A percentile compares a stretch with the other conserved stretches of the same genome.
phyloP scores from a whole-genome alignment of 2,329 filamentous ascomycete genomes.

The Celoporthe dispersa region DNA sequence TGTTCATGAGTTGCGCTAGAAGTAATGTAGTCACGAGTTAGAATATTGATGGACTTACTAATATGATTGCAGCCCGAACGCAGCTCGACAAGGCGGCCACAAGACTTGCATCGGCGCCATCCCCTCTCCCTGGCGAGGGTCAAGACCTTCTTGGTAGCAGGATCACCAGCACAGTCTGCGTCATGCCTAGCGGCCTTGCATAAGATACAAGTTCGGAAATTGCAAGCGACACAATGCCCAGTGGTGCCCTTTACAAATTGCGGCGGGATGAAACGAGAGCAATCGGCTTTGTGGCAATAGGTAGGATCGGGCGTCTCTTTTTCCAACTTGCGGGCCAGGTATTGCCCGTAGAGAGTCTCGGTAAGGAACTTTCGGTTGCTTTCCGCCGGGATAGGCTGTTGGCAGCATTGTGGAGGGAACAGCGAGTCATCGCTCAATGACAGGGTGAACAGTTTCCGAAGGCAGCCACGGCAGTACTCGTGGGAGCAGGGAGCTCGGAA shows the following conservation, averaged over 20 bases:
- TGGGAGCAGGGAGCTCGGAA: constrained; percentile 5
- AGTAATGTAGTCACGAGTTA: constrained; percentile 3
- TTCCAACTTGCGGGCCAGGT: constrained; percentile 52
- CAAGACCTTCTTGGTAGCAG: constrained; percentile 44
- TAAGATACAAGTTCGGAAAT: constrained; percentile 48
- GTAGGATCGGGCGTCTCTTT: constrained; percentile 50
- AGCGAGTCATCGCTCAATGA: constrained; percentile 12
- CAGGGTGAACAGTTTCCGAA: not conserved
- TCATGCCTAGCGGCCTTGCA: constrained; percentile 55
- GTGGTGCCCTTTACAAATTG: constrained; percentile 38
- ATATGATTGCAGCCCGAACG: constrained; percentile 60
- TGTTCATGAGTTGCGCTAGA: not conserved
- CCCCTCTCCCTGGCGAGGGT: constrained; percentile 45
- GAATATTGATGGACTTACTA: constrained; percentile 46
- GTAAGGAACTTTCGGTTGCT: constrained; percentile 40
- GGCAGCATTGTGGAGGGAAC: constrained; percentile 14
- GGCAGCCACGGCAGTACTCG: constrained; percentile 19
- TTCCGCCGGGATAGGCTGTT: not conserved
- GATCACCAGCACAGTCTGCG: constrained; percentile 54
- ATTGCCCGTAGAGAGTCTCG: constrained; percentile 40
- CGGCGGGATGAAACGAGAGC: constrained; percentile 51
- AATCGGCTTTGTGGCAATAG: constrained; percentile 53
- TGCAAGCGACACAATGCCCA: constrained; percentile 50
- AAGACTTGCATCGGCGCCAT: constrained; percentile 57
- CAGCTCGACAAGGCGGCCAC: constrained; percentile 53